Evolutionary conservation across 176 grass and related monocot genomes (phyloP), one percentile per base, ranked within the genome.

Genomic region (Aegilops speltoides): DNA sequence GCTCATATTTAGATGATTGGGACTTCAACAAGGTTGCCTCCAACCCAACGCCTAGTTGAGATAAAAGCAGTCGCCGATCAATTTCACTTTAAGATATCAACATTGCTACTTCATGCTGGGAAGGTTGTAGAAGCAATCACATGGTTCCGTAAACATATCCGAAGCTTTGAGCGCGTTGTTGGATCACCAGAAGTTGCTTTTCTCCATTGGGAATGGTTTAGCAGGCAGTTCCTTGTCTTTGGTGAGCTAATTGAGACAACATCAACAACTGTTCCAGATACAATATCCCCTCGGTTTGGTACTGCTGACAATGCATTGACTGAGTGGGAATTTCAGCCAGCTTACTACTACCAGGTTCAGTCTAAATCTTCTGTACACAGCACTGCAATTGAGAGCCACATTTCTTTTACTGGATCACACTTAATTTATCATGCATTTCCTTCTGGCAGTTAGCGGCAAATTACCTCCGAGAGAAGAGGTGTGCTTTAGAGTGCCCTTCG

Each of bases 201-300:
- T 80, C 88, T 99, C 87, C 97, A 99, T 72, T 99, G 97, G 97
- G 94, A 96, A 64, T 99, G 97, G 97, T 91, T 94, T 82, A 91
- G 97, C 76, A 91, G 89, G 82, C 97, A 99, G 80, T 99, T 94
- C 80, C 94, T 99, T 48, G 94, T 96, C 61, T 96, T 99, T 89
- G 97, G 92, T 7, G 94, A 99, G 83, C 91, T 99, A 66, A 79
- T 99, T 82, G 97, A 99, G 88, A 96, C 97, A 80, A 94, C 89
- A 62, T 87, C 91, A 24, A 57, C 88, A 61, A 68, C 88, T 63
- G 81, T 92, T 88, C 91, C 90, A 73, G 91, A 77, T 57, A 92
- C 86, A 69, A 36, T 94, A 25, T 93, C 95, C 86, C 88, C 91
- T 89, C 90, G 76, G 59, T 94, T 96, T 86, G 93, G 91, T 69